Conservation (phyloP, 805 yeast genomes). For the Wickerhamomyces hampshirensis region DNA sequence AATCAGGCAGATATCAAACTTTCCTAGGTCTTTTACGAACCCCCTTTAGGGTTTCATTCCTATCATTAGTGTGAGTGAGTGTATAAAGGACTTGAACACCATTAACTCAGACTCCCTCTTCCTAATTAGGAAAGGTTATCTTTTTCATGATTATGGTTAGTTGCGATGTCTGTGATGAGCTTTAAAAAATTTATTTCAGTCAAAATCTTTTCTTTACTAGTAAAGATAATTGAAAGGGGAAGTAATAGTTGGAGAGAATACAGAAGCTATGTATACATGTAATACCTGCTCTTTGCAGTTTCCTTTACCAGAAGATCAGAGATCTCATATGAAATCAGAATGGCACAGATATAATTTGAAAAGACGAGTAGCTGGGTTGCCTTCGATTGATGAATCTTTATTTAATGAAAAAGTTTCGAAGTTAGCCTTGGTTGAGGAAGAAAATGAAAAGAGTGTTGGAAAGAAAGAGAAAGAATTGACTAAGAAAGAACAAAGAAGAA, state of each 20-base stretch:
- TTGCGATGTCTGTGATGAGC: no score
- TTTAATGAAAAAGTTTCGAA: slow-evolving; percentile 65
- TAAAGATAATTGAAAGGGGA: slow-evolving; percentile 16
- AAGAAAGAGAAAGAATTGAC: slow-evolving; percentile 29
- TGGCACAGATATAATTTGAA: slow-evolving; percentile 98
- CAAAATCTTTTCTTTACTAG: slow-evolving; percentile 3
- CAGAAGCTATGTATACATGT: slow-evolving; percentile 72
- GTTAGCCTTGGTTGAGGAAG: slow-evolving; percentile 21
- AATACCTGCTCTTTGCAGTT: slow-evolving; percentile 84
- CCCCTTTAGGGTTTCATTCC: no score
- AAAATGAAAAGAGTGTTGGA: slow-evolving; percentile 11
- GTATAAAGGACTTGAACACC: no score
- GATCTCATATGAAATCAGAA: slow-evolving; percentile 92
- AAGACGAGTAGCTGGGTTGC: slow-evolving; percentile 85
- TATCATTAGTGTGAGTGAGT: no score
- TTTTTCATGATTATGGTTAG: no score
- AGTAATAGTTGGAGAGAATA: no score
- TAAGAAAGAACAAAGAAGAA: slow-evolving; percentile 37
- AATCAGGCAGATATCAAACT: no score
- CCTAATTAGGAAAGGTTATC: no score
- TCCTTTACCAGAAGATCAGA: slow-evolving; percentile 68
- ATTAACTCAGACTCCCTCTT: no score
- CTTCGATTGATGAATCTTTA: slow-evolving; percentile 61
- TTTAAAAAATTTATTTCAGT: no score
- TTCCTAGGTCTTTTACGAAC: no score